Evolutionary conservation across 306 rosid species (phyloP).

Genomic region (Delonix regia): DNA sequence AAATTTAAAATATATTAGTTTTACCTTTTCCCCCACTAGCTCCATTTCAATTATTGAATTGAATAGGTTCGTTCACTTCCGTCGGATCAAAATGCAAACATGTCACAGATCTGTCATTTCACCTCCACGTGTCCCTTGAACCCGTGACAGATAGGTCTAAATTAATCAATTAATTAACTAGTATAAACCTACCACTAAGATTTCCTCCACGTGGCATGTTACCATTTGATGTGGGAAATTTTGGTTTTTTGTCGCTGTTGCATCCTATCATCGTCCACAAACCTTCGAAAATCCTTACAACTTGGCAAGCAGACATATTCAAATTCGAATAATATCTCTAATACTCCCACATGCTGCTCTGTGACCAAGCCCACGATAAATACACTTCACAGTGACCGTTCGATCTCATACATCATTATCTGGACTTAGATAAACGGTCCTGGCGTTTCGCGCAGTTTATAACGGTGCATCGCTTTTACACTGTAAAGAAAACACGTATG

Average conservation of each 20-base stretch:
- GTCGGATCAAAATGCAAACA: too few relatives aligned
- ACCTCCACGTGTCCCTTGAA: neutral
- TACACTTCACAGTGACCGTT: slow-evolving; percentile 24
- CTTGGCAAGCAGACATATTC: neutral
- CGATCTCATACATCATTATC: neutral
- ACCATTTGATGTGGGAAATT: slow-evolving; percentile 26
- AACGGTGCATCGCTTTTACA: neutral
- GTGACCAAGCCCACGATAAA: neutral
- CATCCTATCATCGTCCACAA: neutral
- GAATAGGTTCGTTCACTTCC: too few relatives aligned
- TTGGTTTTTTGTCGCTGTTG: slow-evolving; percentile 2
- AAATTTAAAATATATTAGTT: too few relatives aligned
- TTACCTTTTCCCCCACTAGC: too few relatives aligned
- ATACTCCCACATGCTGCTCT: neutral
- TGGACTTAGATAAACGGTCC: neutral
- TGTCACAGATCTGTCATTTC: too few relatives aligned
- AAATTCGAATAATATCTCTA: neutral
- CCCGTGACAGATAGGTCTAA: neutral
- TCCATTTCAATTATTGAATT: too few relatives aligned
- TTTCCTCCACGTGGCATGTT: slow-evolving; percentile 38
- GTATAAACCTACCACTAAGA: neutral
- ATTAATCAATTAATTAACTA: neutral
- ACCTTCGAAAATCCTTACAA: slow-evolving; percentile 4
- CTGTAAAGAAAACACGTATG: slow-evolving; percentile 5
- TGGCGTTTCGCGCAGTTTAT: neutral